A percentile compares a stretch with the other conserved stretches of the same genome.
These are phyloP conservation scores for Colletotrichum sublineola DNA, from an alignment of 2,329 filamentous ascomycete species.

Conservation along the genomic window DNA sequence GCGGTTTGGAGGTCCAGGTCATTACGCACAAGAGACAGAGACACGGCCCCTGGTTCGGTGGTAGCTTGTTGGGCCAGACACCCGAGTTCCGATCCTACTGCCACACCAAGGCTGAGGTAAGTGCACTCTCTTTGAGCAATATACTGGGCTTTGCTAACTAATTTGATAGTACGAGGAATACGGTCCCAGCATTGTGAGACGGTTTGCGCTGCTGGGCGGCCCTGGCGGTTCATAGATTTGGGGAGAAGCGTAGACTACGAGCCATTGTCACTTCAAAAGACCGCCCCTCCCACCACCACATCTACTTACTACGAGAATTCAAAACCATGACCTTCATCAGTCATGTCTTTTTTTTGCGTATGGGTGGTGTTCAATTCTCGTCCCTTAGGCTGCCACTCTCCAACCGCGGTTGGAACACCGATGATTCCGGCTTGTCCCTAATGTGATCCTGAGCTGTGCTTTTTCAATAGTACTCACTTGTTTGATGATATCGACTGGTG, in stretches of 20 bases:
- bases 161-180: slow-evolving; percentile 86
- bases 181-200: slow-evolving; percentile 92
- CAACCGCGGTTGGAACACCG: not conserved
- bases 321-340: slow-evolving; percentile 31
- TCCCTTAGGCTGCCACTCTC: not conserved
- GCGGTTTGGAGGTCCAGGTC: slow-evolving; percentile 95
- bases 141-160: slow-evolving; percentile 36
- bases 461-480: not conserved
- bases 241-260: slow-evolving; percentile 19
- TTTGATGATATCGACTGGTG: not conserved
- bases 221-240: slow-evolving; percentile 79
- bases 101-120: slow-evolving; percentile 86
- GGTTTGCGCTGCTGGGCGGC: slow-evolving; percentile 93
- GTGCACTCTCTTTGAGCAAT: slow-evolving; percentile 43
- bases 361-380: not conserved
- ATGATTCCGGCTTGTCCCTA: not conserved
- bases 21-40: slow-evolving; percentile 97
- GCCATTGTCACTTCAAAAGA: slow-evolving; percentile 20
- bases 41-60: slow-evolving; percentile 98
- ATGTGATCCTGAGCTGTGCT: not conserved
- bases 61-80: slow-evolving; percentile 94
- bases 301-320: slow-evolving; percentile 35
- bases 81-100: slow-evolving; percentile 99
- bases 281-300: slow-evolving; percentile 1
- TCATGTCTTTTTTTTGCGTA: slow-evolving; percentile 28